A percentile compares a stretch with the other conserved stretches of the same genome.
Conservation (phyloP, 164 flowering plant species). For the Macadamia tetraphylla region DNA sequence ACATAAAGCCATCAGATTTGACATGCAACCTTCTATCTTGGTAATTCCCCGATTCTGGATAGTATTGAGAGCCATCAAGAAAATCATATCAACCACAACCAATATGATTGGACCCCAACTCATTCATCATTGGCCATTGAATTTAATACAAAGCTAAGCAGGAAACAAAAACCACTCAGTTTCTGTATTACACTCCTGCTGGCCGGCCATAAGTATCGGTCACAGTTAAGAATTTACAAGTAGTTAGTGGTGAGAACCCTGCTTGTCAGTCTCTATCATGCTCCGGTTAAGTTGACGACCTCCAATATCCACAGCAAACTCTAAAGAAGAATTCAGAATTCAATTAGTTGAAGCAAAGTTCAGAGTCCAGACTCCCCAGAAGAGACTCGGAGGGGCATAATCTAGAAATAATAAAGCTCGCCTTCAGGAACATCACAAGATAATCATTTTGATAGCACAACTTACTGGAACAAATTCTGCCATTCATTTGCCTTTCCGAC, state of each 20-base stretch:
- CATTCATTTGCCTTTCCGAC: constrained; percentile 38
- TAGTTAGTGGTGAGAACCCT: too few species aligned
- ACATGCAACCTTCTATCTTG: too few species aligned
- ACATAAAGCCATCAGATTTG: too few species aligned
- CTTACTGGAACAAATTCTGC: background rate
- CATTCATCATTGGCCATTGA: background rate
- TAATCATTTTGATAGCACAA: background rate
- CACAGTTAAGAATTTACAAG: too few species aligned
- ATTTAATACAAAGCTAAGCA: background rate
- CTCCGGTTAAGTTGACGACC: background rate
- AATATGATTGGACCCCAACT: background rate
- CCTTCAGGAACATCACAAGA: background rate
- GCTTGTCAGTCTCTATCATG: background rate
- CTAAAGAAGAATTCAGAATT: background rate
- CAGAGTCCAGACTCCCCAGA: background rate
- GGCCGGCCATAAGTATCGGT: background rate
- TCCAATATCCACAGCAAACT: background rate
- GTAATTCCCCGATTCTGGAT: too few species aligned
- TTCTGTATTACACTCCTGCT: background rate
- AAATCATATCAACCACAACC: too few species aligned
- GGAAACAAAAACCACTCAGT: background rate
- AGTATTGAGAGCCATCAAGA: too few species aligned
- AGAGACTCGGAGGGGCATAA: background rate
- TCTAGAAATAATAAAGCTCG: background rate
- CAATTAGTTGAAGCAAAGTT: background rate